Base-by-base conservation (phyloP, 148 eudicot genomes). In the Simmondsia chinensis region DNA sequence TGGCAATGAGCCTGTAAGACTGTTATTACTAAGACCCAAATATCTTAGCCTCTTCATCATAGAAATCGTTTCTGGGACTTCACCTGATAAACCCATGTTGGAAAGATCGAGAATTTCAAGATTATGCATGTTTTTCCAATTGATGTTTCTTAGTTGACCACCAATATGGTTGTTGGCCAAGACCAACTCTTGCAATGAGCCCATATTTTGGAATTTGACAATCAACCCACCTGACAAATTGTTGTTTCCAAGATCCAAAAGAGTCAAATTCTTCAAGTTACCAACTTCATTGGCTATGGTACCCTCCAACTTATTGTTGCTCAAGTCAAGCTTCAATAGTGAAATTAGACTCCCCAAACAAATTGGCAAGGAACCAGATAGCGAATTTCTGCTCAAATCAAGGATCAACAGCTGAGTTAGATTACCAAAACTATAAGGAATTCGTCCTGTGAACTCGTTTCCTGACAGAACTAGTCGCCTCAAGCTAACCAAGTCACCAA, bases 281-380 rank as follows among this genome's bases (percentile, higher is more conserved):
- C 66, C 67, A 33, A 91, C 33, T 33, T 66, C 59, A 13, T 20
- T 19, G 14, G 95, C 86, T 43, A 91, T 72, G 31, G 25, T 32
- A 3, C 94, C 99, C 60, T 49, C 55, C 13, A 91, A 25, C 37
- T 51, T 50, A 43, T 91, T 91, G 65, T 66, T 46, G 60, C 95
- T 85, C 38, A 86, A 60, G 63, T 91, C 99, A 37, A 91, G 94
- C 71, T 91, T 91, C 7, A 91, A 22, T 7, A 91, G 57, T 31
- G 86, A 79, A 36, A 33, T 52, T 52, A 91, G 56, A 35, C 60
- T 72, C 54, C 83, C 89, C 31, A 79, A 33, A 50, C 64, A 71
- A 21, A 12, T 8, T 14, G 95, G 86, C 24, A 91, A 25, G 8
- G 36, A 14, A 36, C 99, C 95, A 15, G 86, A 76, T 35, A 91